Evolutionary conservation across 495 filamentous ascomycete species (phyloP), one percentile per base, ranked within the genome.

Genomic region (Pseudomonodictys pantanalensis): DNA sequence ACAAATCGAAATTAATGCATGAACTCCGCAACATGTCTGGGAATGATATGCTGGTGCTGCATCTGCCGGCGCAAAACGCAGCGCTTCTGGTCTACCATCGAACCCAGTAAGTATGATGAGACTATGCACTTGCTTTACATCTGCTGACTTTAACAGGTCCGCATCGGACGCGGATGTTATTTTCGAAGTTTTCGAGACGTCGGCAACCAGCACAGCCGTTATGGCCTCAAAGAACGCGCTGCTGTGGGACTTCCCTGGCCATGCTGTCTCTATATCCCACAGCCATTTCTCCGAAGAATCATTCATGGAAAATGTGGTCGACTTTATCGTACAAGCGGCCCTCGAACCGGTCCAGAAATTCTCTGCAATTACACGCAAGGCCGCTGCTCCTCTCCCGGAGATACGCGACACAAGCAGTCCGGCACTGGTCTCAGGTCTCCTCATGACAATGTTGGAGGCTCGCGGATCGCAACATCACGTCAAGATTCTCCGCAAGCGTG

Each of bases 141-240:
- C 10, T 50, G 51, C 28, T 35, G 25, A 39, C 24, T 35, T 26
- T 23, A 15, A 7, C 33, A 50, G 25, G 22, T 7, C 1, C 23
- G 30, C 32, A 3, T 23, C 32, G 22, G 18, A 58, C 5, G 50
- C 10, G 25, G 66, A 71, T 7, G 63, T 78, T 33, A 54, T 78
- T 7, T 73, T 86, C 33, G 83, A 86, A 62, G 71, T 75, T 0
- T 85, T 85, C 50, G 82, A 87, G 60, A 69, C 80, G 8, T 84
- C 83, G 0, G 69, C 82, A 1, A 52, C 38, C 3, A 77, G 77
- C 8, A 72, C 77, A n/a, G 29, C 75, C 4, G 77, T 82, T 20
- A 68, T 83, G 0, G 72, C 72, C 0, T 51, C 76, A 0, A 47
- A 73, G 35, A 69, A 64, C 25, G 78, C 77, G 0, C 48, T 83